Percentiles rank a stretch among this genome's conserved stretches.
phyloP scores from a whole-genome alignment of 768 basidiomycete genomes.

The Russula vinacea region DNA sequence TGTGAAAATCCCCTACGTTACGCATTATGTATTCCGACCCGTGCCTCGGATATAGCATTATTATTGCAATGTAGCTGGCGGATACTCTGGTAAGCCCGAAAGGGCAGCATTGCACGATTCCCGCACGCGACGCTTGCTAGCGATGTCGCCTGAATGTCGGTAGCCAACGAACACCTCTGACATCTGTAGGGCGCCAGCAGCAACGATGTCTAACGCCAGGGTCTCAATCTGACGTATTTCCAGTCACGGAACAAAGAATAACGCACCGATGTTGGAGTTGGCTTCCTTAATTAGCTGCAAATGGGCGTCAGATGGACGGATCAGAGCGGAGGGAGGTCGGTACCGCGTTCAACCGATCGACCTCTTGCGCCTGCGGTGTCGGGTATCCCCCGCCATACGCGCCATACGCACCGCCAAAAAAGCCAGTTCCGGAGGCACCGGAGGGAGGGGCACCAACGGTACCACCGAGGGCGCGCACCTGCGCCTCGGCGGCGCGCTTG shows the following conservation, averaged over 20 bases:
- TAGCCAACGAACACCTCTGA: constrained; percentile 70
- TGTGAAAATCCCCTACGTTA: background rate
- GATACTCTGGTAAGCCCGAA: constrained; percentile 71
- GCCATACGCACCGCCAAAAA: constrained; percentile 36
- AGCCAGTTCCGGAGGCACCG: constrained; percentile 33
- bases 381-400: constrained; percentile 29
- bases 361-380: constrained; percentile 40
- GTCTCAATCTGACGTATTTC: background rate
- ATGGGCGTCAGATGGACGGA: background rate
- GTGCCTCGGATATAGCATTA: no score
- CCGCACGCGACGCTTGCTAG: constrained; percentile 71
- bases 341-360: constrained; percentile 57
- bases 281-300: constrained; percentile 56
- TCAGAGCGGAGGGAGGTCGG: background rate
- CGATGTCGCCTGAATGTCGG: constrained; percentile 65
- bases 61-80: constrained; percentile 38
- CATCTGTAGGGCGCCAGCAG: constrained; percentile 72
- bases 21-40: background rate
- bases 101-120: constrained; percentile 78
- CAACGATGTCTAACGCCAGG: constrained; percentile 50
- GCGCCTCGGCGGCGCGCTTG: constrained; percentile 52
- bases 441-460: constrained; percentile 8
- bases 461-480: constrained; percentile 47
- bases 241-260: background rate
- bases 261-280: constrained; percentile 49